These are phyloP conservation scores for Alternaria rosae DNA, from an alignment of 2,329 filamentous ascomycete species.

Conservation along the genomic window DNA sequence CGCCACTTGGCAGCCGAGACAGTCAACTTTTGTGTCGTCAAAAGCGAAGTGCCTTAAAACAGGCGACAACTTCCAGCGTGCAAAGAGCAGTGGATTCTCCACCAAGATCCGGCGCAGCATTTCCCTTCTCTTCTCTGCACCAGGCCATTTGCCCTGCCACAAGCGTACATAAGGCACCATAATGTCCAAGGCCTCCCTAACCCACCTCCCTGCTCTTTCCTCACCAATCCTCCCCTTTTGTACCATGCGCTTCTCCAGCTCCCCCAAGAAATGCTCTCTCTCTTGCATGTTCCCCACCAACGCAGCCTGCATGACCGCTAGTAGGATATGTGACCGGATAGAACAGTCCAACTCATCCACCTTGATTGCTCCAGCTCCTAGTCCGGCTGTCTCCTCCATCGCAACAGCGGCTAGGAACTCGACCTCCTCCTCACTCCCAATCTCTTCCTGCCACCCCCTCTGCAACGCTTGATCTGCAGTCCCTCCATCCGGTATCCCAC, in stretches of 20 bases:
- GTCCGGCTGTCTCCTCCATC: conserved; percentile 2
- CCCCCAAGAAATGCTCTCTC: neutral
- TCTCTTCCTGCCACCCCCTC: conserved; percentile 7
- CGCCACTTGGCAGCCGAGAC: conserved; percentile 4
- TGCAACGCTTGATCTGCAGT: conserved; percentile 1
- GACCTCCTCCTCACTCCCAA: conserved; percentile 7
- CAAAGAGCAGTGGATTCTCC: neutral
- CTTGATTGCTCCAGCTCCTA: neutral
- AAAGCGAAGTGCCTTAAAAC: conserved; percentile 6
- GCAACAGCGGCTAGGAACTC: conserved; percentile 8
- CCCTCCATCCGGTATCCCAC: neutral
- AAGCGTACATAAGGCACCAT: neutral
- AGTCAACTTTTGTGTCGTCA: conserved; percentile 7
- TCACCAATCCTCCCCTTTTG: neutral
- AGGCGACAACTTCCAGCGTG: conserved; percentile 8
- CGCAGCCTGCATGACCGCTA: conserved; percentile 4
- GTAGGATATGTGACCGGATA: conserved; percentile 5
- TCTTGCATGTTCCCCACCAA: conserved; percentile 1
- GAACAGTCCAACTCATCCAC: conserved; percentile 4
- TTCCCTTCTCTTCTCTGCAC: neutral
- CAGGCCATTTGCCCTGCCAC: neutral
- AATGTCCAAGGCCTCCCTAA: neutral
- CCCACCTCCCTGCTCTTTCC: neutral
- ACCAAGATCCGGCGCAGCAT: conserved; percentile 1
- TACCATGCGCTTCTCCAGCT: neutral